These are phyloP conservation scores for Multifurca ochricompacta DNA, from an alignment of 768 basidiomycete species.

Conservation along the genomic window DNA sequence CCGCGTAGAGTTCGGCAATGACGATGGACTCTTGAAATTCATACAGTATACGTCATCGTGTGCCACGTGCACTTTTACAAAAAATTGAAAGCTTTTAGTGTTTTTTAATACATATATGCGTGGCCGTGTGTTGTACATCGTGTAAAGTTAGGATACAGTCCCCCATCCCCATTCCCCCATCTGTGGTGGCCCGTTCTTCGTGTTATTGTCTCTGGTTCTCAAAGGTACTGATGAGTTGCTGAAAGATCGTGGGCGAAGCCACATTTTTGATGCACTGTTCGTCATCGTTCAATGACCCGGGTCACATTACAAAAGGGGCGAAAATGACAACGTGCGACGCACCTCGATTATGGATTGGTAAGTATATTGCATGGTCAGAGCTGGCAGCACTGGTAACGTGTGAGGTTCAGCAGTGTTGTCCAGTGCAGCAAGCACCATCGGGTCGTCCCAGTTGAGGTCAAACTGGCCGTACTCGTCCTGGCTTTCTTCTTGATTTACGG, in stretches of 20 bases:
- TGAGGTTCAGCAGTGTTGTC: neutral
- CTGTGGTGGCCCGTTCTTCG: neutral
- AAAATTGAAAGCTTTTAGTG: neutral
- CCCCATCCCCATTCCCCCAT: no score
- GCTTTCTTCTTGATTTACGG: conserved; percentile 53
- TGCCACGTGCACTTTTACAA: neutral
- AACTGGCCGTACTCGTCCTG: conserved; percentile 67
- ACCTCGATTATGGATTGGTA: conserved; percentile 9
- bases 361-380: conserved; percentile 6
- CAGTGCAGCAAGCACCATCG: conserved; percentile 42
- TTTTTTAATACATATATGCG: no score
- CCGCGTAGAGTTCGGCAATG: neutral
- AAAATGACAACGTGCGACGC: neutral
- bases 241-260: neutral
- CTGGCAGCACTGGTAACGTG: neutral
- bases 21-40: no score
- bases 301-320: neutral
- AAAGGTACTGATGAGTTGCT: neutral
- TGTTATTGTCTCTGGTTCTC: neutral
- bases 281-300: neutral
- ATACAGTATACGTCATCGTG: no score
- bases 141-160: neutral
- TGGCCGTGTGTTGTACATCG: neutral
- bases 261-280: conserved; percentile 4
- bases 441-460: conserved; percentile 56